Conservation (phyloP, 805 yeast species). For the Kluyveromyces wickerhamii region DNA sequence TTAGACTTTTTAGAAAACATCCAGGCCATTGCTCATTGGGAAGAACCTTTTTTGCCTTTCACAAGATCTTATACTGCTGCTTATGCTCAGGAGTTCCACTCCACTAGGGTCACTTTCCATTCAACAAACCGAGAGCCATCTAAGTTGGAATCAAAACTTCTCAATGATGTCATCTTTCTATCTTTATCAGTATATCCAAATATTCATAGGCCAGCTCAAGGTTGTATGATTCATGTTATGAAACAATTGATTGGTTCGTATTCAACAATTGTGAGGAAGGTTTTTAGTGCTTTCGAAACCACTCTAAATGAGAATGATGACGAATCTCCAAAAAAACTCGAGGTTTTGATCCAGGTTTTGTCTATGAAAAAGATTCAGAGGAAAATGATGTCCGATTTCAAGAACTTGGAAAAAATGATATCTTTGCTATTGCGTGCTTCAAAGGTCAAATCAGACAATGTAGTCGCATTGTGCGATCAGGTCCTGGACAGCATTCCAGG, state of each 20-base stretch:
- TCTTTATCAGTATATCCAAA: slow-evolving; percentile 65
- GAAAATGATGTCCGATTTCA: slow-evolving; percentile 50
- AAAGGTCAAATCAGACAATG: slow-evolving; percentile 45
- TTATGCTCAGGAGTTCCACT: slow-evolving; percentile 64
- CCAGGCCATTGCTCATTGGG: slow-evolving; percentile 54
- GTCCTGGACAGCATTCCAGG: slow-evolving; percentile 38
- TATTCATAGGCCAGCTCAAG: slow-evolving; percentile 62
- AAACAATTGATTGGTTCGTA: slow-evolving; percentile 64
- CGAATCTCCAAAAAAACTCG: slow-evolving; percentile 46
- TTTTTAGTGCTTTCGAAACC: slow-evolving; percentile 35
- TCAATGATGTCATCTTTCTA: slow-evolving; percentile 56
- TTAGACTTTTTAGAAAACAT: slow-evolving; percentile 48
- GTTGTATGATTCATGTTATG: slow-evolving; percentile 58
- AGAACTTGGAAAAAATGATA: slow-evolving; percentile 41
- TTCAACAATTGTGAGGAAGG: slow-evolving; percentile 40
- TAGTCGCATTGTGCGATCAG: slow-evolving; percentile 46
- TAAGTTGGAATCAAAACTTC: slow-evolving; percentile 49
- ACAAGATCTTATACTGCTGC: slow-evolving; percentile 76
- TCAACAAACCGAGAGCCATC: slow-evolving; percentile 68
- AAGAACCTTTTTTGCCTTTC: slow-evolving; percentile 42
- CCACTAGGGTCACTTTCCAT: slow-evolving; percentile 62
- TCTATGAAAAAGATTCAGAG: slow-evolving; percentile 48
- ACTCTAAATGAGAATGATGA: slow-evolving; percentile 42
- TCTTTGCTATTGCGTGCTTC: slow-evolving; percentile 47
- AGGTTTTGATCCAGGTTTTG: slow-evolving; percentile 57